Conservation (phyloP, 306 rosid species). For the Gleditsia sinensis region DNA sequence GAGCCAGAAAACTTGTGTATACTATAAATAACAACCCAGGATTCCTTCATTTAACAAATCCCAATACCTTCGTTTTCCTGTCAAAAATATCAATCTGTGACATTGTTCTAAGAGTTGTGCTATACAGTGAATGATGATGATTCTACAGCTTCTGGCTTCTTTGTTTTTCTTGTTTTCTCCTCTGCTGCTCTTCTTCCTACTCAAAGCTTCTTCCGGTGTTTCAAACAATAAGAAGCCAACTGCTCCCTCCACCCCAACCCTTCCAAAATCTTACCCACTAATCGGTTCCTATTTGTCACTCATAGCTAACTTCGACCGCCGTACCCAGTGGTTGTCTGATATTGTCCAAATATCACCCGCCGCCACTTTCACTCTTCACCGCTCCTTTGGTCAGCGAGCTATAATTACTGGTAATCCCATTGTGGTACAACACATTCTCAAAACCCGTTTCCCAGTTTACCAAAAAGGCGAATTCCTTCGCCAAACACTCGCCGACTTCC, state of each 20-base stretch:
- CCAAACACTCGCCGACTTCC: slow-evolving; percentile 44
- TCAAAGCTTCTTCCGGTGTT: not conserved
- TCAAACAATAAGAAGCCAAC: not conserved
- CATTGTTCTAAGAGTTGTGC: no score
- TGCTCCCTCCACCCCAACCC: not conserved
- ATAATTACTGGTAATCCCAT: slow-evolving; percentile 63
- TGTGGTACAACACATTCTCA: slow-evolving; percentile 70
- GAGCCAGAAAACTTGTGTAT: no score
- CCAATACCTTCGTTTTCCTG: no score
- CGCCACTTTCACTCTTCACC: not conserved
- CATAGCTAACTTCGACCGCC: not conserved
- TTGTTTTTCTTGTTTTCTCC: not conserved
- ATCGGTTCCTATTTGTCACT: not conserved
- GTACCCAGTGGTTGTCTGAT: not conserved
- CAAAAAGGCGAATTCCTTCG: slow-evolving; percentile 38
- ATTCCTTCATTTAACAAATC: no score
- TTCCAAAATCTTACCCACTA: not conserved
- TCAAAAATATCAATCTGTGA: no score
- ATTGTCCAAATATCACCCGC: not conserved
- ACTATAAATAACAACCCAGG: no score
- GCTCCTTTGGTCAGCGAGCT: no score
- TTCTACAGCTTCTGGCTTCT: not conserved
- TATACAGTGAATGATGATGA: no score
- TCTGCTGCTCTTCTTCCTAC: not conserved
- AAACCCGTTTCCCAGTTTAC: slow-evolving; percentile 53